A percentile compares a stretch with the other conserved stretches of the same genome.
Conservation (phyloP, 495 filamentous ascomycete species). For the Xylaria flabelliformis region DNA sequence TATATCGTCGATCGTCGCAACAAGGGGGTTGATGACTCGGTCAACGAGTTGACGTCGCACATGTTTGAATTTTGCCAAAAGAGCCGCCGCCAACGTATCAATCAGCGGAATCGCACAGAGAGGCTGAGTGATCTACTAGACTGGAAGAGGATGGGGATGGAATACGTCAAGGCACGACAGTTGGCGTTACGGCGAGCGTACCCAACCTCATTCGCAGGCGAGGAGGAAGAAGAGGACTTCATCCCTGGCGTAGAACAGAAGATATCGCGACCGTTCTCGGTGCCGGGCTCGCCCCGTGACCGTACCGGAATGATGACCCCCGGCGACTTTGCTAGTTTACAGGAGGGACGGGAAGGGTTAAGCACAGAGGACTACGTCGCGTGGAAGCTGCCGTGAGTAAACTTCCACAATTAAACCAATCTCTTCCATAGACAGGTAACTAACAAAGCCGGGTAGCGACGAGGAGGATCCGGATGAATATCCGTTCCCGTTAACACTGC, state of each 20-base stretch:
- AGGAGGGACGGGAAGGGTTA: conserved; percentile 91
- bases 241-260: conserved; percentile 91
- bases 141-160: conserved; percentile 99
- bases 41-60: conserved; percentile 89
- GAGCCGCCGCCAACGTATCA: conserved; percentile 94
- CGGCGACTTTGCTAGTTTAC: conserved; percentile 93
- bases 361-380: conserved; percentile 97
- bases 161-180: conserved; percentile 97
- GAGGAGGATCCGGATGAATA: conserved; percentile 96
- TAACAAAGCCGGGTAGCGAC: conserved; percentile 62
- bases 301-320: conserved; percentile 98
- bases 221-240: conserved; percentile 78
- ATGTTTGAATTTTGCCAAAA: conserved; percentile 97
- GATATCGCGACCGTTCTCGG: conserved; percentile 90
- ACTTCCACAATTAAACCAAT: not conserved
- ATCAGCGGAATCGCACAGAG: conserved; percentile 98
- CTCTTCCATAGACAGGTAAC: not conserved
- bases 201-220: conserved; percentile 77
- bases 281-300: conserved; percentile 89
- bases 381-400: conserved; percentile 94
- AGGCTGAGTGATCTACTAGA: conserved; percentile 92
- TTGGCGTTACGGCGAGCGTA: conserved; percentile 91
- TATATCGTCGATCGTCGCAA: conserved; percentile 96
- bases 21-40: conserved; percentile 96
- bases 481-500: conserved; percentile 85